phyloP scores from a whole-genome alignment of 2,329 filamentous ascomycete genomes.

The Fusarium avenaceum region DNA sequence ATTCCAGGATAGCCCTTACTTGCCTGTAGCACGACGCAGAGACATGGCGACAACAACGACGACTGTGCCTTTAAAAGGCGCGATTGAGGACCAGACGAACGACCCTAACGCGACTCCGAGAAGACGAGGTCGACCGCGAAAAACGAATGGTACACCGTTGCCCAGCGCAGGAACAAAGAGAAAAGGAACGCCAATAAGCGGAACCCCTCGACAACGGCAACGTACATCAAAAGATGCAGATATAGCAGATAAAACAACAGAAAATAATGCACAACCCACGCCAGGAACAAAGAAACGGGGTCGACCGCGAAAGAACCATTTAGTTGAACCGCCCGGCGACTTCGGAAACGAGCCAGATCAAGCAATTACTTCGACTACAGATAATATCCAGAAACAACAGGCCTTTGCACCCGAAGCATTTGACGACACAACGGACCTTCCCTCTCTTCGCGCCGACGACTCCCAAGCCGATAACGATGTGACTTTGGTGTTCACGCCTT shows the following conservation, averaged over 20 bases:
- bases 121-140: conserved; percentile 62
- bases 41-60: conserved; percentile 64
- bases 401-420: conserved; percentile 46
- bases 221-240: conserved; percentile 51
- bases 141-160: conserved; percentile 66
- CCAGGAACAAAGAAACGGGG: conserved; percentile 51
- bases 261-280: conserved; percentile 49
- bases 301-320: conserved; percentile 50
- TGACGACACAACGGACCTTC: conserved; percentile 36
- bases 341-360: conserved; percentile 36
- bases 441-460: conserved; percentile 44
- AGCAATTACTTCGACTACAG: conserved; percentile 29
- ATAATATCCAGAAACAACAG: conserved; percentile 40
- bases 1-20: conserved; percentile 60
- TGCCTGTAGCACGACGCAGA: conserved; percentile 53
- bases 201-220: conserved; percentile 53
- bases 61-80: conserved; percentile 65
- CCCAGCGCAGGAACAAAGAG: conserved; percentile 60
- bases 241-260: conserved; percentile 45
- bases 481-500: conserved; percentile 45
- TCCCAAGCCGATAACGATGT: conserved; percentile 50
- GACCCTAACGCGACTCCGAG: conserved; percentile 57
- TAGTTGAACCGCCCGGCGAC: conserved; percentile 48
- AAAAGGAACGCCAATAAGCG: conserved; percentile 60
- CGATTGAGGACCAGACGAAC: conserved; percentile 51